Evolutionary conservation across 148 eudicot species (phyloP).

Genomic region (Rhododendron griersonianum): DNA sequence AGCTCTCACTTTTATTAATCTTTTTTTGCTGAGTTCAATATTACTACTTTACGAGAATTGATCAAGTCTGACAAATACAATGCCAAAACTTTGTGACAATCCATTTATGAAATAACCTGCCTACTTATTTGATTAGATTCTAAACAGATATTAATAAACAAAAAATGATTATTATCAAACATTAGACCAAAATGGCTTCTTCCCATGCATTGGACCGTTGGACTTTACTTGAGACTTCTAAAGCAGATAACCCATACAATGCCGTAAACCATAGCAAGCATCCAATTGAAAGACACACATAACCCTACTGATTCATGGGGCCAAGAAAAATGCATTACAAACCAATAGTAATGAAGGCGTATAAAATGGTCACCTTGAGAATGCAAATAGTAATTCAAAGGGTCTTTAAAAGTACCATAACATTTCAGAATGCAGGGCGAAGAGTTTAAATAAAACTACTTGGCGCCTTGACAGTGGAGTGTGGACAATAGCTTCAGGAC

Average conservation of each 20-base stretch:
- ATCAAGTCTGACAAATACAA: neutral
- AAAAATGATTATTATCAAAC: neutral
- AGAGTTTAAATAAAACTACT: neutral
- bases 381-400: neutral
- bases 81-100: neutral
- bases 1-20: neutral
- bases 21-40: neutral
- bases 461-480: no score
- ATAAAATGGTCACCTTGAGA: neutral
- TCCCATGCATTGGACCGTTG: neutral
- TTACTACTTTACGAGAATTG: no score
- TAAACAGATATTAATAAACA: neutral
- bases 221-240: neutral
- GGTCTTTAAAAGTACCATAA: neutral
- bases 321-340: neutral
- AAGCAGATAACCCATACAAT: neutral
- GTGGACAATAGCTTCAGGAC: neutral
- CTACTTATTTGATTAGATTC: neutral
- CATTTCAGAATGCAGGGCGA: neutral
- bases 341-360: neutral
- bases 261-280: neutral
- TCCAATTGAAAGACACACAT: neutral
- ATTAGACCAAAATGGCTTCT: neutral
- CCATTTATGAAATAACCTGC: neutral
- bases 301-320: neutral